Evolutionary conservation across 1,139 yeast species (phyloP), one percentile per base, ranked within the genome.

Genomic region (Lodderomyces margitis): DNA sequence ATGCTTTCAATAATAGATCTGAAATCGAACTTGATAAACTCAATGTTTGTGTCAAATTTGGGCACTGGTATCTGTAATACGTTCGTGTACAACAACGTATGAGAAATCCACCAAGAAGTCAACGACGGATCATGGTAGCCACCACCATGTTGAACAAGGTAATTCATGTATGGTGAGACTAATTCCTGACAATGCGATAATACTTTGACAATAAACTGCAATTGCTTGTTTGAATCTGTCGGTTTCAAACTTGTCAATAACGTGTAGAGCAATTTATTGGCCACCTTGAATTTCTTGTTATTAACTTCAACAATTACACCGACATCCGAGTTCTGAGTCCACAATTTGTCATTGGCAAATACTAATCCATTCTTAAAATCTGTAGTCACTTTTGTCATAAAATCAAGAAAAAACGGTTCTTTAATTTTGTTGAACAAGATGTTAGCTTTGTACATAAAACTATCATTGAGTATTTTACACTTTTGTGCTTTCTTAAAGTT

Each of bases 81-180:
- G 44, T 79, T 75, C 1, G 82, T 73, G 40, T 84, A 66, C 7
- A 88, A 62, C 21, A 83, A 66, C 1, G 88, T 76, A 59, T 79
- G 83, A 8, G 92, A 84, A 27, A 89, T 69, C 91, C 95, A 91
- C 68, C 86, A 87, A 5, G 91, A 81, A 1, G 94, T 70, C 45
- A 83, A 66, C 37, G 80, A 75, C 2, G 95, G 94, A 42, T 83
- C 91, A 61, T 68, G 88, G 46, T 70, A 73, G 36, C 80, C 87
- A 46, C 77, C 76, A 33, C 78, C 75, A 27, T 78, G 72, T 23
- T 68, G 63, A 3, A 77, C 72, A 21, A 81, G 56, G 61, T 80
- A 75, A 39, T 77, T 70, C 58, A 80, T 71, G 50, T 85, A 91
- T 1, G 91, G 87, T 1, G 89, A 80, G 1, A 87, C 73, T 28